Conservation (phyloP, 768 basidiomycete genomes). For the Suillus sp. region DNA sequence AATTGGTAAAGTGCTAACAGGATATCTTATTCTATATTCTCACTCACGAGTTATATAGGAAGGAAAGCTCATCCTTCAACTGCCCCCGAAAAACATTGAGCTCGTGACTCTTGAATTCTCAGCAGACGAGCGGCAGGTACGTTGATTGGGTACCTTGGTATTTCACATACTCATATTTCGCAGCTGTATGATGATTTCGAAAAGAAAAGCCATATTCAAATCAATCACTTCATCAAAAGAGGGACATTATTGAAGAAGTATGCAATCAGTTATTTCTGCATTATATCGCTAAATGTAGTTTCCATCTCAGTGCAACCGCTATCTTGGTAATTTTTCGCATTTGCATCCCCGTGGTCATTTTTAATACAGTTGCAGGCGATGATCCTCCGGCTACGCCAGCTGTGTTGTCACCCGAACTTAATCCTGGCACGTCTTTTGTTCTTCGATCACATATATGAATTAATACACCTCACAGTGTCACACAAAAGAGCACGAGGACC, state of each 20-base stretch:
- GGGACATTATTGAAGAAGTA: conserved; percentile 75
- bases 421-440: conserved; percentile 52
- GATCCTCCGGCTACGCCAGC: conserved; percentile 74
- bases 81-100: conserved; percentile 62
- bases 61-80: conserved; percentile 66
- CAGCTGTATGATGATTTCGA: conserved; percentile 64
- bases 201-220: conserved; percentile 50
- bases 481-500: conserved; percentile 51
- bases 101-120: conserved; percentile 64
- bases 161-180: not conserved
- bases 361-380: conserved; percentile 47
- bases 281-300: conserved; percentile 6
- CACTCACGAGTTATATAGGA: conserved; percentile 37
- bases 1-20: conserved; percentile 29
- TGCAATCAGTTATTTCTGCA: conserved; percentile 24
- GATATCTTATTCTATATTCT: conserved; percentile 15
- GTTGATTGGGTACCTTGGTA: conserved; percentile 14
- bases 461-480: conserved; percentile 34
- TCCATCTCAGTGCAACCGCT: not conserved
- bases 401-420: conserved; percentile 73
- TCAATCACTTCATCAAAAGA: conserved; percentile 62
- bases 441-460: not conserved
- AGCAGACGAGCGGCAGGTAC: conserved; percentile 62
- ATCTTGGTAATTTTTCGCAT: conserved; percentile 5
- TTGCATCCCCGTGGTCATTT: conserved; percentile 41